Base-by-base conservation (phyloP, 768 basidiomycete genomes). In the Clavulina sp. region DNA sequence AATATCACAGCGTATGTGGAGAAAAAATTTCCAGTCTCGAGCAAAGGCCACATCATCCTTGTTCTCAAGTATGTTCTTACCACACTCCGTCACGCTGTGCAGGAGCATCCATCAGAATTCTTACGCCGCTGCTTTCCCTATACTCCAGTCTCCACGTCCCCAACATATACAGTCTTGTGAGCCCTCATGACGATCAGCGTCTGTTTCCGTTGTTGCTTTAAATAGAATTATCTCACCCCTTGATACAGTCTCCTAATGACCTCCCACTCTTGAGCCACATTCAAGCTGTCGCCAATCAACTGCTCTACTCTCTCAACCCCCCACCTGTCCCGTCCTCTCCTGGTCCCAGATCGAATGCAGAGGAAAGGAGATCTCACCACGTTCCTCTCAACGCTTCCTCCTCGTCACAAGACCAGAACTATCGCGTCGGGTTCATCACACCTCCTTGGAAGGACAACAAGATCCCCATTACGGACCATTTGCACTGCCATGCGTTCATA, bases 1-100 rank as follows among this genome's bases (percentile, higher is more conserved):
- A 81, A 83, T 64, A 79, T 84, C 55, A 84, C 82, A 18, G 74
- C 71, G 4, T 85, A 82, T 63, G 70, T 75, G 56, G 82, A 85
- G 66, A 77, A 70, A 60, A 71, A 69, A 18, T 71, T 81, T 56
- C 80, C 81, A 1, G 76, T 84, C 24, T 83, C 81, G n/a, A 75
- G 73, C 59, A 76, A 72, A 58, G 81, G 76, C 3, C 83, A 86
- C 62, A 64, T 84, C 41, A 71, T 84, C 53, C 67, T 83, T 52
- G 77, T 77, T 21, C 81, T 86, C 75, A 84, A 84, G 83, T 81
- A 56, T 43, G 78, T 70, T 32, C 28, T 26, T 5, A 28, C 43
- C 6, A 48, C 31, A 3, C n/a, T 28, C 44, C 33, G 30, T 16
- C 32, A 18, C 41, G 24, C 30, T n/a, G 24, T 16, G 38, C 29